Conservation (phyloP, 805 yeast species). For the Nakazawaea ishiwadae region DNA sequence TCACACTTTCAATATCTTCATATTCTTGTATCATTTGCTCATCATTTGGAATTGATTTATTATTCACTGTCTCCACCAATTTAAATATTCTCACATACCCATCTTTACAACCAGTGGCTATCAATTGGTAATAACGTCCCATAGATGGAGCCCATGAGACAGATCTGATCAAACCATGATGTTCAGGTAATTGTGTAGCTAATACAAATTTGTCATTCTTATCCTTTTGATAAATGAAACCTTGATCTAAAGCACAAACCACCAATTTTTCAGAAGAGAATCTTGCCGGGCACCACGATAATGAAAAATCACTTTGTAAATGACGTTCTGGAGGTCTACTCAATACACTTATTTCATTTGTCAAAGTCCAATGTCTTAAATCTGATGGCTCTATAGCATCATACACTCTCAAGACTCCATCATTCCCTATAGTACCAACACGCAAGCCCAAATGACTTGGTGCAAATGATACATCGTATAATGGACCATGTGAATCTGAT, state of each 20-base stretch:
- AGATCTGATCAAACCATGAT: constrained; percentile 79
- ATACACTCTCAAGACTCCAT: constrained; percentile 79
- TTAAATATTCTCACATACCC: constrained; percentile 87
- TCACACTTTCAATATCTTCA: constrained; percentile 15
- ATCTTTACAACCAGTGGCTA: constrained; percentile 96
- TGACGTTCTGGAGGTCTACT: constrained; percentile 72
- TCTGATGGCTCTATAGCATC: constrained; percentile 91
- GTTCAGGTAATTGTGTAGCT: constrained; percentile 73
- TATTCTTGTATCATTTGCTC: constrained; percentile 11
- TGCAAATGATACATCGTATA: constrained; percentile 86
- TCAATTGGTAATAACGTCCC: constrained; percentile 82
- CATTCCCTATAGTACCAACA: constrained; percentile 84
- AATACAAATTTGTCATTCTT: constrained; percentile 46
- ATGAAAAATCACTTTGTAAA: constrained; percentile 77
- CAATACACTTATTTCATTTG: constrained; percentile 65
- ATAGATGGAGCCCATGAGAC: constrained; percentile 96
- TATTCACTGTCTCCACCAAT: constrained; percentile 38
- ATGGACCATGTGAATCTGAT: constrained; percentile 84
- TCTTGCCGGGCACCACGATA: constrained; percentile 89
- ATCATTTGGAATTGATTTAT: constrained; percentile 5
- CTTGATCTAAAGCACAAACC: constrained; percentile 84
- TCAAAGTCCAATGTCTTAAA: constrained; percentile 72
- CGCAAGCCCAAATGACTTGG: constrained; percentile 80
- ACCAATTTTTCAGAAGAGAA: constrained; percentile 77
- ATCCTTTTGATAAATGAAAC: constrained; percentile 60